A percentile compares a stretch with the other conserved stretches of the same genome.
phyloP scores from a whole-genome alignment of 1,284 basidiomycete genomes.

The Rhodotorula sp. region DNA sequence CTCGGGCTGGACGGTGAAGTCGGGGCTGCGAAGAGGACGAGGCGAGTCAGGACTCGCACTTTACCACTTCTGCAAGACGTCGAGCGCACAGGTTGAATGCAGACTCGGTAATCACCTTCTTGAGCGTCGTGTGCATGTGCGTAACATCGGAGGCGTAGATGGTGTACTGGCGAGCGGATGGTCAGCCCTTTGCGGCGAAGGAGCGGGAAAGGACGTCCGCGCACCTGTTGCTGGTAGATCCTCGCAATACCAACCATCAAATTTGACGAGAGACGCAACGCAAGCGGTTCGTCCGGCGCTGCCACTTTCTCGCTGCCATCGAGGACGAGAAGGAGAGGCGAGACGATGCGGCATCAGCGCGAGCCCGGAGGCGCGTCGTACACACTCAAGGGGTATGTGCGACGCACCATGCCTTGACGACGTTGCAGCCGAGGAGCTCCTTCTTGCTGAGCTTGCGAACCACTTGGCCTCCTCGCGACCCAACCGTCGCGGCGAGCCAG shows the following conservation, averaged over 20 bases:
- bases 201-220: not conserved
- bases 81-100: not conserved
- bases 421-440: conserved; percentile 38
- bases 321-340: too few relatives aligned
- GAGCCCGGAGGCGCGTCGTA: too few relatives aligned
- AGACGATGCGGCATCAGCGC: not conserved
- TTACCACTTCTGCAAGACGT: too few relatives aligned
- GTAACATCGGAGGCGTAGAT: conserved; percentile 33
- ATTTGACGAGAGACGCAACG: conserved; percentile 30
- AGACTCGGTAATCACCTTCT: conserved; percentile 27
- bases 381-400: too few relatives aligned
- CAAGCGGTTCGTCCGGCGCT: conserved; percentile 41
- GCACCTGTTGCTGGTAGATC: conserved; percentile 36
- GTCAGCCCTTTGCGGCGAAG: too few relatives aligned
- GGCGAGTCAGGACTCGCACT: not conserved
- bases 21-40: not conserved
- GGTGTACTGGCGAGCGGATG: conserved; percentile 12
- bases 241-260: conserved; percentile 34
- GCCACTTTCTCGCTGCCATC: conserved; percentile 32
- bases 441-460: conserved; percentile 38
- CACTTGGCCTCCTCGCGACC: conserved; percentile 9
- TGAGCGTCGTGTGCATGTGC: conserved; percentile 29
- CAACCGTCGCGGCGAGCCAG: conserved; percentile 43
- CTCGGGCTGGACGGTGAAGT: conserved; percentile 4
- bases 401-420: conserved; percentile 38